Base-by-base conservation (phyloP, 2,329 filamentous ascomycete species). In the Aureobasidium sp. region DNA sequence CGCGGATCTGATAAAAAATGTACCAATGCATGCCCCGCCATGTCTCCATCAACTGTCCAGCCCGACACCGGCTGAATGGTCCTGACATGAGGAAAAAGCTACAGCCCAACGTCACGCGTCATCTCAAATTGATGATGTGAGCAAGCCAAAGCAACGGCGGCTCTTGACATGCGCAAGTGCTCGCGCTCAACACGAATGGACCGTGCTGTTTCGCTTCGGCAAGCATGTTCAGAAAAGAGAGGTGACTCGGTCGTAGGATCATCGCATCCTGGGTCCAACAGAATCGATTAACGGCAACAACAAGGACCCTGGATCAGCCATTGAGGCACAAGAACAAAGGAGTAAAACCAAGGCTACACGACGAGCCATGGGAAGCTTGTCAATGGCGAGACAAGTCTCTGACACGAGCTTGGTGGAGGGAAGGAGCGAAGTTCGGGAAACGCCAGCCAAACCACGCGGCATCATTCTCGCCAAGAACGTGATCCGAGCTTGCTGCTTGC, bases 1-100 rank as follows among this genome's bases (percentile, higher is more conserved):
- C 27, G 38, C 47, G 57, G 57, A 60, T 60, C 57, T 51, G 57
- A 60, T 60, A 60, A 60, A 50, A 45, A 42, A 43, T 54, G 57
- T 60, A 54, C 47, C 57, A 46, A 60, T 60, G 47, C 38, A 60
- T 54, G 38, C 25, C 37, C 45, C 38, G 57, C 57, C 57, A 31
- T 59, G 46, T 21, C 17, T 19, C 57, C 37, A 46, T 38, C 25
- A 6, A 31, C 25, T 13, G 6, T 10, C 23, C 57, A 31, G 9
- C 31, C 57, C 57, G 57, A 60, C 57, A 54, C 38, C 57, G 47
- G 57, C 37, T 45, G 29, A 11, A 27, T 13, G 38, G 21, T 29
- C 29, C 27, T 46, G 53, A 13, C 40, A 15, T 27, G 27, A 7
- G n/a, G n/a, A 25, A 35, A 31, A 37, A n/a, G 27, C n/a, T 46